These are phyloP conservation scores for Arxiozyma telluris DNA, from an alignment of 1,139 yeast species.

Conservation along the genomic window DNA sequence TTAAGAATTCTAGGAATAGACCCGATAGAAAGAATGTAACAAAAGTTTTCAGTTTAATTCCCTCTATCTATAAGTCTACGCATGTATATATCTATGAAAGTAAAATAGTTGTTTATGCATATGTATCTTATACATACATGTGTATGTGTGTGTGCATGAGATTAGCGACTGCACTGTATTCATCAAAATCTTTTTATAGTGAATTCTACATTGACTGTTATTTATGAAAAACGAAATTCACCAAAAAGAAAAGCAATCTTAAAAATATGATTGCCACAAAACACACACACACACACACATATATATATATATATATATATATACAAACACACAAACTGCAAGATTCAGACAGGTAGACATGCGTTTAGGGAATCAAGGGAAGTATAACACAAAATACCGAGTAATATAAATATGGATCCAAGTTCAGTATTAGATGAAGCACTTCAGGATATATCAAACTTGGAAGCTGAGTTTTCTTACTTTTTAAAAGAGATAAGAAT, in stretches of 20 bases:
- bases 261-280: background rate
- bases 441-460: slow-evolving; percentile 66
- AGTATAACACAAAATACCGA: too few relatives aligned
- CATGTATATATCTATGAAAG: background rate
- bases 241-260: background rate
- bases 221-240: background rate
- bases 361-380: too few relatives aligned
- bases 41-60: background rate
- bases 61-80: background rate
- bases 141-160: too few relatives aligned
- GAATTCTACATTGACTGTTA: background rate
- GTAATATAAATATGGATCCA: slow-evolving; percentile 46
- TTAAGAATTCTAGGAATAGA: background rate
- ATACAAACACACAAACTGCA: background rate
- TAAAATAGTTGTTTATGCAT: too few relatives aligned
- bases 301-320: too few relatives aligned
- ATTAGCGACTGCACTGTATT: background rate
- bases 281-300: background rate
- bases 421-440: slow-evolving; percentile 68
- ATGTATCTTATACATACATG: background rate
- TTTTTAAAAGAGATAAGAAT: slow-evolving; percentile 69
- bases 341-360: background rate
- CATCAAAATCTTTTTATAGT: too few relatives aligned
- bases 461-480: slow-evolving; percentile 84
- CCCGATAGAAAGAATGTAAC: background rate